Percentiles rank a stretch among this genome's conserved stretches.
These are phyloP conservation scores for Parastagonospora avenae DNA, from an alignment of 2,329 filamentous ascomycete species.

Conservation along the genomic window DNA sequence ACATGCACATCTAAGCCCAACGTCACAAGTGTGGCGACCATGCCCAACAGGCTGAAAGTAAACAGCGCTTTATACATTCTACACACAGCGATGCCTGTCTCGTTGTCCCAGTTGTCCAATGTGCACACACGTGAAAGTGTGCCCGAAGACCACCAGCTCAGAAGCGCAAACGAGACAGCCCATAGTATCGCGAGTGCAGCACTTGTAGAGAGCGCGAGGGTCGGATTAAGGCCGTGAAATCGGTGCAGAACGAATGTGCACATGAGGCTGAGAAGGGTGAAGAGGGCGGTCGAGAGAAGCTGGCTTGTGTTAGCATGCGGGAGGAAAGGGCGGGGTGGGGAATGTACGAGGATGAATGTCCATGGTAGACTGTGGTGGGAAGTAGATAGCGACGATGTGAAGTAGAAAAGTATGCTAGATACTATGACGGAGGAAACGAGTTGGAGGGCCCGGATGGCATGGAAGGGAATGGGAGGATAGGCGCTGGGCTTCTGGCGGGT, in stretches of 20 bases:
- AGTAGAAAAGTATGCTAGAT: conserved; percentile 59
- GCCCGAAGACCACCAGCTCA: conserved; percentile 59
- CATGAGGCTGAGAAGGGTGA: conserved; percentile 59
- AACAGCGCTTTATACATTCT: conserved; percentile 65
- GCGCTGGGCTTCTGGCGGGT: conserved; percentile 46
- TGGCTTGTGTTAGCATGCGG: conserved; percentile 29
- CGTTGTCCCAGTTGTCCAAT: conserved; percentile 57
- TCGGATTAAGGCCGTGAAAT: conserved; percentile 58
- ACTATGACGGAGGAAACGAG: conserved; percentile 56
- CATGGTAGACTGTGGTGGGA: conserved; percentile 61
- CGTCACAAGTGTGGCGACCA: conserved; percentile 54
- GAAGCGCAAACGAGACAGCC: conserved; percentile 57
- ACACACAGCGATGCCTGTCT: conserved; percentile 61
- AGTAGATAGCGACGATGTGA: conserved; percentile 59
- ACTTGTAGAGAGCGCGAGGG: conserved; percentile 58
- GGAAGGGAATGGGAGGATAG: conserved; percentile 52
- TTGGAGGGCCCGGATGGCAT: conserved; percentile 49
- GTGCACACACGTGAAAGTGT: conserved; percentile 60
- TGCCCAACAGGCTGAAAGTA: conserved; percentile 58
- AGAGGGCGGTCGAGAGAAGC: conserved; percentile 51
- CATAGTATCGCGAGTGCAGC: conserved; percentile 56
- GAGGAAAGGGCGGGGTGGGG: not conserved
- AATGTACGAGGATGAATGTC: conserved; percentile 63
- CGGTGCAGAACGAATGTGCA: conserved; percentile 59
- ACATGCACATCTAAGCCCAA: conserved; percentile 59